Percentiles rank a stretch among this genome's conserved stretches.
Conservation (phyloP, 2,329 filamentous ascomycete species). For the Monosporascus cannonballus region DNA sequence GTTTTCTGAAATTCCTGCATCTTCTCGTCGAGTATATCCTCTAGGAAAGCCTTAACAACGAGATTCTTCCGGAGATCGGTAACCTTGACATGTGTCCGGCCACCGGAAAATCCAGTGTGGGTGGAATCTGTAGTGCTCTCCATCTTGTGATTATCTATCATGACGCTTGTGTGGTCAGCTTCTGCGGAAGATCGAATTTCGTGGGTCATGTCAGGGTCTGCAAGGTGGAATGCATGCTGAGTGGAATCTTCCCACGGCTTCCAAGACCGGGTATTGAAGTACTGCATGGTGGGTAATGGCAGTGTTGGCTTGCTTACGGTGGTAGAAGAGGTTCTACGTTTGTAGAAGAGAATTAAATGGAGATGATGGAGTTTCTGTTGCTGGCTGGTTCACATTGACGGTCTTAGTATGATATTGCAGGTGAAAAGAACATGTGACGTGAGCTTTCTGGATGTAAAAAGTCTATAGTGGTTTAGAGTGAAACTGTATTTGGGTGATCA, state of each 20-base stretch:
- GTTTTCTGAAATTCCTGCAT: not conserved
- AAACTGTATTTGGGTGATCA: too few species aligned
- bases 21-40: not conserved
- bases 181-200: not conserved
- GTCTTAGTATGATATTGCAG: too few species aligned
- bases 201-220: too few species aligned
- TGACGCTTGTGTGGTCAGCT: not conserved
- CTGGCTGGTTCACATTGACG: too few species aligned
- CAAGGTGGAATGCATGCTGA: not conserved
- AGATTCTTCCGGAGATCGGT: not conserved
- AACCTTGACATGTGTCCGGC: not conserved
- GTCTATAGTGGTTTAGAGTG: too few species aligned
- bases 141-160: not conserved
- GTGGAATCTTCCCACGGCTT: not conserved
- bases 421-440: too few species aligned
- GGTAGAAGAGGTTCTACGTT: not conserved
- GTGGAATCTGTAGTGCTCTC: not conserved
- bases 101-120: not conserved
- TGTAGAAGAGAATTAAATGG: not conserved
- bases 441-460: too few species aligned
- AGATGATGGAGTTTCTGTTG: too few species aligned
- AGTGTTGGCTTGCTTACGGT: not conserved
- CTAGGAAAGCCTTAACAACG: not conserved
- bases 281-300: not conserved
- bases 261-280: not conserved